Conservation (phyloP, 2,329 filamentous ascomycete genomes). For the Beauveria bassiana region DNA sequence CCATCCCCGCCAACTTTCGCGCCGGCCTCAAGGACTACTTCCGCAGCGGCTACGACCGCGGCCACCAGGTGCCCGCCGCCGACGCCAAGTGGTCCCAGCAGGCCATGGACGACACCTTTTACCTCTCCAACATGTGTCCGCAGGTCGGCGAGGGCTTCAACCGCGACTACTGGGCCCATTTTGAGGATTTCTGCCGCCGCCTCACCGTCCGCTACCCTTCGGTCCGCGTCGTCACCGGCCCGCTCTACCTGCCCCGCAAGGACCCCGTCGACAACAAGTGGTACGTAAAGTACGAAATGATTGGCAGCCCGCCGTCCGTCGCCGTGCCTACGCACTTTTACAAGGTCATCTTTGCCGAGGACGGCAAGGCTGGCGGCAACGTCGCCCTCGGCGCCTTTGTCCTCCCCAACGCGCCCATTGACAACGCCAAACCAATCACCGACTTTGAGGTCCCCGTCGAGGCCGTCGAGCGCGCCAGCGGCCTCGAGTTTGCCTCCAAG, state of each 20-base stretch:
- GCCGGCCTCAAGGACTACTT: conserved; percentile 90
- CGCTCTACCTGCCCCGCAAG: conserved; percentile 81
- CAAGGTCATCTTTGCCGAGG: conserved; percentile 96
- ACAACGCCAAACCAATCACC: conserved; percentile 75
- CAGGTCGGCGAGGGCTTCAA: conserved; percentile 99
- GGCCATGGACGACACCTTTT: conserved; percentile 94
- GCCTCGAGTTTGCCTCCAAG: conserved; percentile 81
- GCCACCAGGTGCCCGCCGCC: conserved; percentile 93
- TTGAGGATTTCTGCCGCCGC: conserved; percentile 91
- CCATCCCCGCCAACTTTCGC: conserved; percentile 78
- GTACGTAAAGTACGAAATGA: conserved; percentile 92
- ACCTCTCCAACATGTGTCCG: conserved; percentile 92
- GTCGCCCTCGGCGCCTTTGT: conserved; percentile 93
- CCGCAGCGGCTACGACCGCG: conserved; percentile 88
- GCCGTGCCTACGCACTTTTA: conserved; percentile 98
- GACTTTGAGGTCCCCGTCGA: conserved; percentile 96
- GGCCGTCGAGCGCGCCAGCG: conserved; percentile 83
- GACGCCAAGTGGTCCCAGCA: conserved; percentile 92
- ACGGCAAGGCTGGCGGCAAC: conserved; percentile 59
- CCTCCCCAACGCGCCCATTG: conserved; percentile 81
- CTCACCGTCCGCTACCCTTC: conserved; percentile 74
- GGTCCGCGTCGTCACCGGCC: conserved; percentile 87
- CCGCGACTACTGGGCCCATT: conserved; percentile 97
- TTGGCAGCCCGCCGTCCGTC: conserved; percentile 85
- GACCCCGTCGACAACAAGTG: conserved; percentile 84